A percentile compares a stretch with the other conserved stretches of the same genome.
Evolutionary conservation across 1,139 yeast genomes (phyloP).

Genomic region (Geotrichum phurueaensis): DNA sequence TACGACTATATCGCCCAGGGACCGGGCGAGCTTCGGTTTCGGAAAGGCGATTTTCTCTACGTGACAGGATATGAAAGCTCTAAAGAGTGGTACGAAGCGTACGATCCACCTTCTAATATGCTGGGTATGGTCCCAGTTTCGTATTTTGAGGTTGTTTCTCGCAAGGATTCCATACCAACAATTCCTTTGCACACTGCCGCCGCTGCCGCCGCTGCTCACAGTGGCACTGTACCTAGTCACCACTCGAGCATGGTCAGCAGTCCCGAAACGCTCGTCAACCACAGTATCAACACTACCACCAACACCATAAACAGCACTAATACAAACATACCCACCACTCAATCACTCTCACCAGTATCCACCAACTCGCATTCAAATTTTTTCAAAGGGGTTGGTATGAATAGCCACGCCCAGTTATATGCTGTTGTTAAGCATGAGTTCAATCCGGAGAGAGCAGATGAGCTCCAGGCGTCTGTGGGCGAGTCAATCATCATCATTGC

Average conservation of each 20-base stretch:
- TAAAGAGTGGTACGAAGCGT: constrained; percentile 80
- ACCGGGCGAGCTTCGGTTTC: constrained; percentile 73
- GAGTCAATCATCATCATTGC: constrained; percentile 91
- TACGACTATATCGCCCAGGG: constrained; percentile 74
- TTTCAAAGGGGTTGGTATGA: constrained; percentile 3
- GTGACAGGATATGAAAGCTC: constrained; percentile 59
- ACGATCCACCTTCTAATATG: constrained; percentile 74
- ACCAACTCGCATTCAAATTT: constrained; percentile 1
- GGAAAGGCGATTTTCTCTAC: constrained; percentile 82
- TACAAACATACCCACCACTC: neutral
- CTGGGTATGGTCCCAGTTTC: constrained; percentile 84
- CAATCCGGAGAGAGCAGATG: constrained; percentile 84
- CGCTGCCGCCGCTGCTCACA: constrained; percentile 9
- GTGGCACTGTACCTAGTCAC: neutral
- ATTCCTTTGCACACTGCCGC: constrained; percentile 28
- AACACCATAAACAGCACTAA: constrained; percentile 1
- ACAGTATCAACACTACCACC: neutral
- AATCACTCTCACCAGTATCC: neutral
- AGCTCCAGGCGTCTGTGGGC: constrained; percentile 74
- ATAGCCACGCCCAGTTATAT: constrained; percentile 41
- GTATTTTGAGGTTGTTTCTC: constrained; percentile 74
- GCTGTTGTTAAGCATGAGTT: constrained; percentile 76
- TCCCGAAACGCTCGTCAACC: neutral
- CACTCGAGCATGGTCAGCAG: neutral
- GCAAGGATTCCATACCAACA: constrained; percentile 44